phyloP scores from a whole-genome alignment of 257 asterid genomes.

The Fraxinus americana region DNA sequence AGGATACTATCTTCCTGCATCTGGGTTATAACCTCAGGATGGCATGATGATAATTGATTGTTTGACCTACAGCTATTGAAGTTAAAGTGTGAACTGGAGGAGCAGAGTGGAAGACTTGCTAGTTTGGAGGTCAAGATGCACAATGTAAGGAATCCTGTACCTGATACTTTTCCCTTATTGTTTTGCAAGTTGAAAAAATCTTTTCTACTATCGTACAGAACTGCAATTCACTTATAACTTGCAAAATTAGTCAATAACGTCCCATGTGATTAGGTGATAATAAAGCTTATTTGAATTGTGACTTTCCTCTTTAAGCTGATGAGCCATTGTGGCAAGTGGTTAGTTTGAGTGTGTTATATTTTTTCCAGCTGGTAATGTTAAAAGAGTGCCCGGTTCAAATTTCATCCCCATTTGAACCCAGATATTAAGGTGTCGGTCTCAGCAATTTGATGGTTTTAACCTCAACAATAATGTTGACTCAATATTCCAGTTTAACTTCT shows the following conservation, averaged over 20 bases:
- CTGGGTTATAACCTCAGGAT: conserved; percentile 13
- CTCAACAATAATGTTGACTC: not conserved
- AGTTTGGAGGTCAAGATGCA: conserved; percentile 45
- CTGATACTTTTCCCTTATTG: conserved; percentile 13
- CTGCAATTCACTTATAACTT: not conserved
- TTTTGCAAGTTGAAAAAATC: not conserved
- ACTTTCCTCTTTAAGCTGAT: no score
- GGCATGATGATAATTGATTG: conserved; percentile 18
- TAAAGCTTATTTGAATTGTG: not conserved
- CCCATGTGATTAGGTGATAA: not conserved
- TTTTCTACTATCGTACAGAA: not conserved
- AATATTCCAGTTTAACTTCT: not conserved
- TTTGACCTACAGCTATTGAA: conserved; percentile 31
- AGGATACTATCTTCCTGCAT: conserved; percentile 10
- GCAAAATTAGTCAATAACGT: not conserved
- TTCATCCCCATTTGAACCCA: not conserved
- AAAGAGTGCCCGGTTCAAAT: not conserved
- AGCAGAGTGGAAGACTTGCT: conserved; percentile 40
- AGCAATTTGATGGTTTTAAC: not conserved
- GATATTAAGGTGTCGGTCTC: not conserved
- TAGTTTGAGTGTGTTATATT: not conserved
- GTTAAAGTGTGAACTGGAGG: conserved; percentile 41
- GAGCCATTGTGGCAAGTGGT: not conserved
- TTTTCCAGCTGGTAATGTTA: not conserved
- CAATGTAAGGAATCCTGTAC: conserved; percentile 39